These are phyloP conservation scores for Pezicula neosporulosa DNA, from an alignment of 2,329 filamentous ascomycete genomes.

Conservation along the genomic window DNA sequence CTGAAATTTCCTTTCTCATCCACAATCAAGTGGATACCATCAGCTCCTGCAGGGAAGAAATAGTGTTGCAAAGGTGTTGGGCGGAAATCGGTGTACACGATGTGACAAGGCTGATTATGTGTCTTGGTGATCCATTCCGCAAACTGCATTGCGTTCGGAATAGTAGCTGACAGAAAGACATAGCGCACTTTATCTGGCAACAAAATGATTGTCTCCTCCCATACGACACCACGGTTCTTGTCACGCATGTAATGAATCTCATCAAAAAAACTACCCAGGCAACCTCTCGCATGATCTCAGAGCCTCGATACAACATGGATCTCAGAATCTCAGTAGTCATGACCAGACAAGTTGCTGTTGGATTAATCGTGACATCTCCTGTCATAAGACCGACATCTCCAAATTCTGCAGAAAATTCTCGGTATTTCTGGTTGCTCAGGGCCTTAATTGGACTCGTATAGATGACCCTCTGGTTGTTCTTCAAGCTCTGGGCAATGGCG, in stretches of 20 bases:
- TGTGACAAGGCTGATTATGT: slow-evolving; percentile 95
- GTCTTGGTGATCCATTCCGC: slow-evolving; percentile 99
- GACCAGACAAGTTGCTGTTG: slow-evolving; percentile 93
- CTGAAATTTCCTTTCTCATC: slow-evolving; percentile 96
- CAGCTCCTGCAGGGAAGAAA: slow-evolving; percentile 89
- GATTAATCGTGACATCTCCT: slow-evolving; percentile 98
- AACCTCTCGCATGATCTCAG: slow-evolving; percentile 99
- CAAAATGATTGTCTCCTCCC: slow-evolving; percentile 98
- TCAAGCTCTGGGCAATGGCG: slow-evolving; percentile 93
- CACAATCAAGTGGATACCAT: slow-evolving; percentile 90
- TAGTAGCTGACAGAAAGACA: slow-evolving; percentile 96
- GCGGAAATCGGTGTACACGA: slow-evolving; percentile 97
- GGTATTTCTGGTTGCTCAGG: slow-evolving; percentile 96
- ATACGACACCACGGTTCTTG: slow-evolving; percentile 90
- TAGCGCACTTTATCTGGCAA: slow-evolving; percentile 98
- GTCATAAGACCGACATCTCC: slow-evolving; percentile 98
- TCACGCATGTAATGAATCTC: slow-evolving; percentile 99
- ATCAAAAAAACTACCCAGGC: slow-evolving; percentile 97
- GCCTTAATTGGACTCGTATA: slow-evolving; percentile 99
- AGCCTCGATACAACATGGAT: slow-evolving; percentile 96
- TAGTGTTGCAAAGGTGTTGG: slow-evolving; percentile 97
- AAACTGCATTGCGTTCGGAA: slow-evolving; percentile 98
- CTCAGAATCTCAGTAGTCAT: slow-evolving; percentile 99
- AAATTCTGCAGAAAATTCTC: slow-evolving; percentile 94
- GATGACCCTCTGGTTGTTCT: slow-evolving; percentile 96